A percentile compares a stretch with the other conserved stretches of the same genome.
phyloP scores from a whole-genome alignment of 495 filamentous ascomycete species.

The Corynascus novoguineensis region DNA sequence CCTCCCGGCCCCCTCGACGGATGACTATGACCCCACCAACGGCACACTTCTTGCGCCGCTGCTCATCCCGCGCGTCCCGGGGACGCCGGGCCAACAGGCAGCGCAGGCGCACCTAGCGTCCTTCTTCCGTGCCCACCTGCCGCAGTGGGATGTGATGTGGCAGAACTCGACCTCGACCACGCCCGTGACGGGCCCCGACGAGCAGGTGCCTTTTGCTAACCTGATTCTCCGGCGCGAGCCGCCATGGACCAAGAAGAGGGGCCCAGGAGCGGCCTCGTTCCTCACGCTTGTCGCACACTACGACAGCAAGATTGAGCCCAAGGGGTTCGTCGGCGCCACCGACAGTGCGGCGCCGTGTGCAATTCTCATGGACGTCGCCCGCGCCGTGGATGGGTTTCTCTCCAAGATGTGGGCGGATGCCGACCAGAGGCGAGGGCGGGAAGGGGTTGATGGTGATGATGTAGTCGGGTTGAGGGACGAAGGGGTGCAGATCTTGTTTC shows the following conservation, averaged over 20 bases:
- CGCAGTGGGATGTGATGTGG: conserved; percentile 69
- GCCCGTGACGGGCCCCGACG: conserved; percentile 56
- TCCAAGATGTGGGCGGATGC: conserved; percentile 35
- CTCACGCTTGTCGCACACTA: conserved; percentile 92
- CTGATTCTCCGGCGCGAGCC: conserved; percentile 76
- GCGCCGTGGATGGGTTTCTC: conserved; percentile 37
- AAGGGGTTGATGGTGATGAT: conserved; percentile 27
- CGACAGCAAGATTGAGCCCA: conserved; percentile 68
- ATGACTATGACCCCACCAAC: conserved; percentile 66
- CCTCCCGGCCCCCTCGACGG: conserved; percentile 52
- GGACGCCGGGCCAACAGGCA: conserved; percentile 60
- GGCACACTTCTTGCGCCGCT: conserved; percentile 73
- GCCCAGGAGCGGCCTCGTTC: conserved; percentile 58
- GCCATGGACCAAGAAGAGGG: conserved; percentile 53
- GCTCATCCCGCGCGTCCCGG: conserved; percentile 74
- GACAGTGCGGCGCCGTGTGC: conserved; percentile 88
- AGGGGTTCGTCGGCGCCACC: conserved; percentile 81
- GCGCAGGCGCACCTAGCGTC: conserved; percentile 71
- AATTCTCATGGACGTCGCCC: conserved; percentile 65
- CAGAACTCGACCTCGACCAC: conserved; percentile 78
- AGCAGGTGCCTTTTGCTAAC: conserved; percentile 72
- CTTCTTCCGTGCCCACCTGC: conserved; percentile 66
- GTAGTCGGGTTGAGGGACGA: too few species aligned
- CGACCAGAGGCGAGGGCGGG: conserved; percentile 35
- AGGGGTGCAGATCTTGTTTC: conserved; percentile 77